Evolutionary conservation across 108 stramenopile genomes (phyloP), one percentile per base, ranked within the genome.

Genomic region (Ochromonas danica): DNA sequence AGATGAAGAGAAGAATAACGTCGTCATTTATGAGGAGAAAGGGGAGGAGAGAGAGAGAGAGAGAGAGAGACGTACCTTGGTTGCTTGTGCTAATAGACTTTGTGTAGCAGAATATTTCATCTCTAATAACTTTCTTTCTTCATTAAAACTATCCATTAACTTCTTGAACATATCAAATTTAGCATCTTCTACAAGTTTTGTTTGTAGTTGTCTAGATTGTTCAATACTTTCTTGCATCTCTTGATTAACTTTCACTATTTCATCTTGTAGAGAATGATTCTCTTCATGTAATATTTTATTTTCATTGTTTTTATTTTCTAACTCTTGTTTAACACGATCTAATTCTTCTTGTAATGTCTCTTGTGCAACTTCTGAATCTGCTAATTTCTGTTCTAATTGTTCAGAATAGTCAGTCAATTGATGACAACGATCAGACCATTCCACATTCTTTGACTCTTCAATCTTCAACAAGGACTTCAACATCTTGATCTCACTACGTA

Each of bases 81-180:
- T 33, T 14, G 63, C 63, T 67, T 67, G 63, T 28, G 63, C 17
- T 36, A 67, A 67, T 3, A 67, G 63, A 6, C 10, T 33, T 67
- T 67, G 63, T 28, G 63, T 67, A 35, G 3, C 33, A 28, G 17
- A 6, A 67, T 31, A 36, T 35, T 36, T 28, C 31, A 36, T 10
- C 31, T 67, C 63, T 28, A 35, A 67, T 36, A 67, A 10, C 31
- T 67, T 67, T 28, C 63, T 28, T 67, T 67, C 63, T 67, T 67
- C 63, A 3, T 31, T 28, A 6, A 67, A 10, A 28, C 35, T 28
- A 36, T 67, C 63, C 63, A 67, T 67, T 25, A 67, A 14, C 63
- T 67, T 67, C 33, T 28, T 36, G 35, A 67, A 67, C 33, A 67
- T 67, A 36, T 67, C 63, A 36, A 67, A 67, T 36, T 67, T 67